phyloP scores from a whole-genome alignment of 2,329 filamentous ascomycete genomes.

The Domatiomyces globalis region DNA sequence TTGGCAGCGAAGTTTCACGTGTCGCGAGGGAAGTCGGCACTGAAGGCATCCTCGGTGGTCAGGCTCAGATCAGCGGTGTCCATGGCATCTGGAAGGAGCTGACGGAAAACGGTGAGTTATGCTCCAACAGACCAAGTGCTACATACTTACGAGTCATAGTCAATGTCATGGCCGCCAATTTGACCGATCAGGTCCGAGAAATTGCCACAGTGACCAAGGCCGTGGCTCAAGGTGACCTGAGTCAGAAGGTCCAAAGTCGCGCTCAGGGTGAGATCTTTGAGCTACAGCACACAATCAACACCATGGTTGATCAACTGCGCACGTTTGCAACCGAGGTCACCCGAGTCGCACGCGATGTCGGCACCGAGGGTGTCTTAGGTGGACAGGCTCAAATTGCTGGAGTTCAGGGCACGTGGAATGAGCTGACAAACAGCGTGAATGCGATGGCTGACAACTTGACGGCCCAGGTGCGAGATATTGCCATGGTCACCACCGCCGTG shows the following conservation, averaged over 20 bases:
- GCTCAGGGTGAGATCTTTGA: constrained; percentile 71
- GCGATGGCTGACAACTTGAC: constrained; percentile 80
- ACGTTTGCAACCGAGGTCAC: constrained; percentile 77
- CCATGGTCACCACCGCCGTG: constrained; percentile 56
- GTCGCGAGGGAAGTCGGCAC: constrained; percentile 93
- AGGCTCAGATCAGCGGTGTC: constrained; percentile 84
- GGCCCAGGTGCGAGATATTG: constrained; percentile 88
- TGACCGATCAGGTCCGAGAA: constrained; percentile 72
- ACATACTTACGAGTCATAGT: constrained; percentile 33
- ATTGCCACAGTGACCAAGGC: constrained; percentile 74
- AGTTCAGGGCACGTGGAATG: constrained; percentile 80
- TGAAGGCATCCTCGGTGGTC: constrained; percentile 82
- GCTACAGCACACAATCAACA: constrained; percentile 75
- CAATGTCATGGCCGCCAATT: constrained; percentile 71
- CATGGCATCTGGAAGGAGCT: constrained; percentile 97
- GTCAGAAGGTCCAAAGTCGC: constrained; percentile 69
- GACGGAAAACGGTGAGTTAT: constrained; percentile 57
- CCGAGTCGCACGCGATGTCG: constrained; percentile 68
- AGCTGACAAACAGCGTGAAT: constrained; percentile 72
- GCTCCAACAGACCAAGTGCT: not conserved
- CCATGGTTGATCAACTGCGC: constrained; percentile 74
- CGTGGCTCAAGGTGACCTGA: constrained; percentile 68
- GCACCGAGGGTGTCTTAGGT: constrained; percentile 68
- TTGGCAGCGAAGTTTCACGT: constrained; percentile 89
- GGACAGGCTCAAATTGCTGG: constrained; percentile 72